A percentile compares a stretch with the other conserved stretches of the same genome.
These are phyloP conservation scores for Ustilago curta DNA, from an alignment of 1,284 basidiomycete genomes.

Conservation along the genomic window DNA sequence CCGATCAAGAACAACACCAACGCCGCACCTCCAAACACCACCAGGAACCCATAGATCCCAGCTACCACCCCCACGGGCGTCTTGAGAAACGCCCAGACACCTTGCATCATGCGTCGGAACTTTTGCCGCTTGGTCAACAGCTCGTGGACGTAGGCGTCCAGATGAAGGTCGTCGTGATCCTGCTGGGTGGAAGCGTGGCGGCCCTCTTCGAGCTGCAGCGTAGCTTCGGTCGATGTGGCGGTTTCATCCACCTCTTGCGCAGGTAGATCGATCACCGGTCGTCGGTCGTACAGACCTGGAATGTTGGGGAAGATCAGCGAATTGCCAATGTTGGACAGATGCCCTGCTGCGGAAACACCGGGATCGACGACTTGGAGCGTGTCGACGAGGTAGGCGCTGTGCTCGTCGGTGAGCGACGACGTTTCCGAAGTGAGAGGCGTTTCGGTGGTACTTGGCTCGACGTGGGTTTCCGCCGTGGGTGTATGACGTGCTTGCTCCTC, in stretches of 20 bases:
- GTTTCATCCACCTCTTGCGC: constrained; percentile 26
- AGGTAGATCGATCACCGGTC: constrained; percentile 75
- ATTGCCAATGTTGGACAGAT: constrained; percentile 80
- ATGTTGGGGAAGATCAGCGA: constrained; percentile 76
- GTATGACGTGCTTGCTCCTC: constrained; percentile 5
- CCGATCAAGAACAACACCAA: constrained; percentile 47
- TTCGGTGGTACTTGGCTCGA: not conserved
- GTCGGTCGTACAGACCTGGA: constrained; percentile 75
- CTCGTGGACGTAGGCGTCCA: constrained; percentile 47
- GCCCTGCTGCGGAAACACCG: constrained; percentile 78
- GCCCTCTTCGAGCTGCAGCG: constrained; percentile 38
- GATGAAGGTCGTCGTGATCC: constrained; percentile 38
- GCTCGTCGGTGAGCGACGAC: constrained; percentile 36
- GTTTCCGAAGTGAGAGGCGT: constrained; percentile 4
- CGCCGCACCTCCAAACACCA: constrained; percentile 52
- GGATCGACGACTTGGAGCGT: constrained; percentile 79
- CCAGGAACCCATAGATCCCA: constrained; percentile 80
- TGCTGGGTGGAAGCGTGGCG: constrained; percentile 5
- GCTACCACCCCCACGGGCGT: constrained; percentile 78
- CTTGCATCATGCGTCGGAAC: constrained; percentile 76
- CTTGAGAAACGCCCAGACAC: constrained; percentile 85
- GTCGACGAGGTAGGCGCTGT: constrained; percentile 44
- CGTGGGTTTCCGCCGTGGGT: not conserved
- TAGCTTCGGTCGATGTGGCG: constrained; percentile 23
- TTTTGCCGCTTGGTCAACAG: constrained; percentile 45